A percentile compares a stretch with the other conserved stretches of the same genome.
phyloP scores from a whole-genome alignment of 257 asterid species.

The Solanum appendiculatum region DNA sequence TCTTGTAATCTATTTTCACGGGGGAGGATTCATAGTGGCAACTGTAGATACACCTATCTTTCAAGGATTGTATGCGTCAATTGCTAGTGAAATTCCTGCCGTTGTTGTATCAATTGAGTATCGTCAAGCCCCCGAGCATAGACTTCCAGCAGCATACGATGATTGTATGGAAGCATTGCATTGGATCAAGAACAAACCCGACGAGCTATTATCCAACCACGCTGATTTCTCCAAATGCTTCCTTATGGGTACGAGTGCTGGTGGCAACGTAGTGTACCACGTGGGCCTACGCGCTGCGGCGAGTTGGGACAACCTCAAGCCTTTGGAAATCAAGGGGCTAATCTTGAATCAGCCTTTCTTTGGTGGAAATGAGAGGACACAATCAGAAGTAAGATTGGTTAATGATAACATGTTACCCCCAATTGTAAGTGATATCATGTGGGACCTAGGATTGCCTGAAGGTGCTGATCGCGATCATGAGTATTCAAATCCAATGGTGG shows the following conservation, averaged over 20 bases:
- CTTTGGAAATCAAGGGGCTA: neutral
- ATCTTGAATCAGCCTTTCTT: neutral
- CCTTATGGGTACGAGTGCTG: conserved; percentile 19
- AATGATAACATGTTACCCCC: neutral
- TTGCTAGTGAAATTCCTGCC: conserved; percentile 6
- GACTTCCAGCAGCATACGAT: conserved; percentile 22
- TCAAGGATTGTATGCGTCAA: neutral
- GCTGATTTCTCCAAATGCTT: conserved; percentile 11
- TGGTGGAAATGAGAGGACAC: neutral
- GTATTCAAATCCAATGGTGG: neutral
- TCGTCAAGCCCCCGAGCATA: conserved; percentile 18
- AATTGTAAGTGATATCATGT: neutral
- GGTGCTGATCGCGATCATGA: neutral
- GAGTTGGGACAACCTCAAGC: neutral
- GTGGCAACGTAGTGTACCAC: conserved; percentile 14
- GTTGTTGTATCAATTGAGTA: conserved; percentile 12
- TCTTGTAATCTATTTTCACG: conserved; percentile 11
- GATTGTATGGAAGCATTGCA: conserved; percentile 12
- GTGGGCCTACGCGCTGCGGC: neutral
- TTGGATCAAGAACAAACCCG: conserved; percentile 4
- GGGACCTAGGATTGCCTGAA: neutral
- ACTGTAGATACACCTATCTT: neutral
- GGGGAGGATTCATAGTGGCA: conserved; percentile 14
- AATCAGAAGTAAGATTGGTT: neutral
- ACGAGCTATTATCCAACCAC: conserved; percentile 6